These are phyloP conservation scores for Paxillus involutus DNA, from an alignment of 768 basidiomycete genomes.

Conservation along the genomic window DNA sequence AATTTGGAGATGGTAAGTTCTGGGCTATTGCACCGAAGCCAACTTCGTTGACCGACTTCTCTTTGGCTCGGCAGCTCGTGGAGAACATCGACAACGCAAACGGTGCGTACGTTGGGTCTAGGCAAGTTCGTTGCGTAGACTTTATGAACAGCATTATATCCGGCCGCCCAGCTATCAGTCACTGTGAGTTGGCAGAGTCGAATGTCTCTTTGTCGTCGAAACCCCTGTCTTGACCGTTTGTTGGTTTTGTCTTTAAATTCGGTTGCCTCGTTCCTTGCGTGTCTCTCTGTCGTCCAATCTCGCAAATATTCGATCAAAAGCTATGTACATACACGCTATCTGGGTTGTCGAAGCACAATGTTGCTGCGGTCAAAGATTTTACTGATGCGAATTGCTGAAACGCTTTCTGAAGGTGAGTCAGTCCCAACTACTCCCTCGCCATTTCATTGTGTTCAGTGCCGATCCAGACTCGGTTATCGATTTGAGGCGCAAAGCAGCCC, in stretches of 20 bases:
- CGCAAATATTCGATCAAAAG: slow-evolving; percentile 69
- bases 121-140: slow-evolving; percentile 40
- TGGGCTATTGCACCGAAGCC: neutral
- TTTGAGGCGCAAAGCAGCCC: slow-evolving; percentile 71
- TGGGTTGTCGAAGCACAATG: slow-evolving; percentile 75
- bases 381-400: slow-evolving; percentile 61
- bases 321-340: slow-evolving; percentile 81
- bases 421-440: neutral
- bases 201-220: neutral
- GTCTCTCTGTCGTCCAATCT: slow-evolving; percentile 58
- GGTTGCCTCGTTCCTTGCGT: slow-evolving; percentile 58
- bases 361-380: slow-evolving; percentile 59
- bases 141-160: slow-evolving; percentile 84
- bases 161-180: slow-evolving; percentile 77
- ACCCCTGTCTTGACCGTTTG: neutral
- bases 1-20: slow-evolving; percentile 80
- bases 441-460: slow-evolving; percentile 2
- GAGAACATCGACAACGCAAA: slow-evolving; percentile 93
- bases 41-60: too few relatives aligned
- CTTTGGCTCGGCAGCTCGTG: slow-evolving; percentile 55
- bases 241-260: slow-evolving; percentile 67
- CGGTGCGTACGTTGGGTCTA: slow-evolving; percentile 34
- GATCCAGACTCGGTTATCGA: slow-evolving; percentile 69
- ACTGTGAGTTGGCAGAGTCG: too few relatives aligned
- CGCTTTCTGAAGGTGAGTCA: slow-evolving; percentile 53